phyloP scores from a whole-genome alignment of 495 filamentous ascomycete species.

The Podospora conica region DNA sequence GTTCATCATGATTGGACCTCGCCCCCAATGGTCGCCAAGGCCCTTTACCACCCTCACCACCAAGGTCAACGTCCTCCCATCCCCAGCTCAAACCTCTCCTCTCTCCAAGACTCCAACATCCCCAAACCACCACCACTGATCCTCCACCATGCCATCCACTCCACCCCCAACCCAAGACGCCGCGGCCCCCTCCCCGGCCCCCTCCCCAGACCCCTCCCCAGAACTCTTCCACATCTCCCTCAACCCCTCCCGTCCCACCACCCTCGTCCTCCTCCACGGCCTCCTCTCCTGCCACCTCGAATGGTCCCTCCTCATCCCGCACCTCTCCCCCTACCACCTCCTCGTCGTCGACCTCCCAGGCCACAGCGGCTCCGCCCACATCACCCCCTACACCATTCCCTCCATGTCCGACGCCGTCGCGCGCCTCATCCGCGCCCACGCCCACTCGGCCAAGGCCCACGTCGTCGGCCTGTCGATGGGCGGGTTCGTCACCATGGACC shows the following conservation, averaged over 20 bases:
- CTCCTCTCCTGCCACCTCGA: constrained; percentile 30
- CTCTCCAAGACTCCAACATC: too few species aligned
- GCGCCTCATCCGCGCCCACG: constrained; percentile 25
- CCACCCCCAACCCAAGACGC: too few species aligned
- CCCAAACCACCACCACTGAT: too few species aligned
- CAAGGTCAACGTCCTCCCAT: too few species aligned
- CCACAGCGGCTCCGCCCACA: constrained; percentile 23
- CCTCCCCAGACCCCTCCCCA: not conserved
- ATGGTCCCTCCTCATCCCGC: constrained; percentile 25
- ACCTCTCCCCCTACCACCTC: constrained; percentile 30
- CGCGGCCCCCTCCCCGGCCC: not conserved
- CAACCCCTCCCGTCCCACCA: constrained; percentile 1
- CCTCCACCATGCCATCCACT: too few species aligned
- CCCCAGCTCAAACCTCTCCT: too few species aligned
- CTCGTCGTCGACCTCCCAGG: constrained; percentile 30
- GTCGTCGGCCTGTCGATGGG: constrained; percentile 31
- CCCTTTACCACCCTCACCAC: too few species aligned
- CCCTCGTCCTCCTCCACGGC: constrained; percentile 30
- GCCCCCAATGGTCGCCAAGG: too few species aligned
- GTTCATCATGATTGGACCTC: too few species aligned
- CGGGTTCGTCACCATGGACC: constrained; percentile 22
- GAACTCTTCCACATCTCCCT: constrained; percentile 6
- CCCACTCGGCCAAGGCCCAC: constrained; percentile 24
- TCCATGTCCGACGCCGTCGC: constrained; percentile 13
- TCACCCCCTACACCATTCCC: constrained; percentile 15